Conservation (phyloP, 768 basidiomycete genomes). For the Vishniacozyma victoriae region DNA sequence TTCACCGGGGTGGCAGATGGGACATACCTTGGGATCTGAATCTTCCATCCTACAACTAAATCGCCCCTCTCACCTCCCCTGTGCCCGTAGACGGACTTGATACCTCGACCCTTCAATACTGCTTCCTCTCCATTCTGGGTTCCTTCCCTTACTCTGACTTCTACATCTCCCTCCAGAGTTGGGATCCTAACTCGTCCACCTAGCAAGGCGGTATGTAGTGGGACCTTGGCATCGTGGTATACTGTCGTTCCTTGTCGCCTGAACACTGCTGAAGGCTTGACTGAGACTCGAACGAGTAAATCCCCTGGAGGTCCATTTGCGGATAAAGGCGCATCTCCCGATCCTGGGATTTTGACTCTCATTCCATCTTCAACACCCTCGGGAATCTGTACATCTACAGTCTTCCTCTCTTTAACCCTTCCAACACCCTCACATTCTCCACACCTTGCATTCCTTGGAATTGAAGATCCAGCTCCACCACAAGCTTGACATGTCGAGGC, state of each 20-base stretch:
- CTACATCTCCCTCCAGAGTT: constrained; percentile 91
- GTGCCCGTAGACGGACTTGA: constrained; percentile 48
- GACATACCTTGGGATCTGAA: constrained; percentile 82
- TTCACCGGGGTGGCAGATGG: background rate
- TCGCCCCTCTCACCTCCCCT: constrained; percentile 53
- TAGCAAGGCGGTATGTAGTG: constrained; percentile 83
- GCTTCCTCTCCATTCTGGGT: constrained; percentile 98
- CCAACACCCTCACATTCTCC: constrained; percentile 77
- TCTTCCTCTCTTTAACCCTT: constrained; percentile 71
- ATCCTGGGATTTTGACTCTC: constrained; percentile 71
- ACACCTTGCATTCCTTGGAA: constrained; percentile 75
- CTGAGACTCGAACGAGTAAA: constrained; percentile 76
- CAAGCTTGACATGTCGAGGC: constrained; percentile 81
- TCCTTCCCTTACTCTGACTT: constrained; percentile 82
- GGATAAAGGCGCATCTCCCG: constrained; percentile 76
- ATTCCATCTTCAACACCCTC: constrained; percentile 95
- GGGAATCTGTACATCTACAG: constrained; percentile 75
- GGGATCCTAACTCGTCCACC: constrained; percentile 88
- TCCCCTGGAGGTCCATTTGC: constrained; percentile 76
- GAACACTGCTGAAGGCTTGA: constrained; percentile 76
- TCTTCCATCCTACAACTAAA: constrained; percentile 77
- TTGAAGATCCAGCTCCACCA: constrained; percentile 68
- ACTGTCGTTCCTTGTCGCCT: constrained; percentile 84
- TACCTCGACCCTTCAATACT: constrained; percentile 81
- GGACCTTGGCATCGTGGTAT: constrained; percentile 82